Conservation (phyloP, 495 filamentous ascomycete genomes). For the Trichocladium uniseriatum region DNA sequence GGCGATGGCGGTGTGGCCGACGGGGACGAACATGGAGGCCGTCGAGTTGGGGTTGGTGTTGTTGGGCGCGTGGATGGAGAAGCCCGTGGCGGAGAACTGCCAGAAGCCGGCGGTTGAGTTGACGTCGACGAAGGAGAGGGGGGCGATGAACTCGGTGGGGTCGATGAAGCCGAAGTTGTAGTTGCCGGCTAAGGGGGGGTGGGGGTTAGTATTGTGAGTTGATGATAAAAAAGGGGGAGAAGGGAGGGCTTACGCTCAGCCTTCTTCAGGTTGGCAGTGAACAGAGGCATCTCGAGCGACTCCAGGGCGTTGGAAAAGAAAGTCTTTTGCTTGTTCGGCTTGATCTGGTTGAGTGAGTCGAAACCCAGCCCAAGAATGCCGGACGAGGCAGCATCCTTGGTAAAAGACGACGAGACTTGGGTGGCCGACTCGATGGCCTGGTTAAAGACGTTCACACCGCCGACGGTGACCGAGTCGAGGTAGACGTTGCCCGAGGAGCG, state of each 20-base stretch:
- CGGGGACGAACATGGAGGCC: constrained; percentile 49
- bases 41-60: constrained; percentile 35
- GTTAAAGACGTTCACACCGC: constrained; percentile 51
- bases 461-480: constrained; percentile 66
- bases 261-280: constrained; percentile 63
- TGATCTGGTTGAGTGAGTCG: constrained; percentile 60
- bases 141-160: constrained; percentile 46
- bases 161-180: constrained; percentile 30
- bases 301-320: constrained; percentile 65
- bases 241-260: constrained; percentile 11
- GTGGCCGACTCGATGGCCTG: constrained; percentile 70
- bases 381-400: constrained; percentile 47
- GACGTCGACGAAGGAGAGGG: constrained; percentile 51
- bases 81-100: constrained; percentile 57
- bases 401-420: constrained; percentile 55
- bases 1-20: constrained; percentile 40
- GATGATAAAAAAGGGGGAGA: not conserved
- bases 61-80: constrained; percentile 35
- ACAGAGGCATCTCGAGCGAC: constrained; percentile 53
- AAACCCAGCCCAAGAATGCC: constrained; percentile 74
- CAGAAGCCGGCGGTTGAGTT: constrained; percentile 60
- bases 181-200: constrained; percentile 22
- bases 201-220: constrained; percentile 44
- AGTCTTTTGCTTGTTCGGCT: constrained; percentile 53
- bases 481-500: constrained; percentile 62